Percentiles rank a stretch among this genome's conserved stretches.
Conservation (phyloP, 225 moss, liverwort and hornwort genomes). For the Polytrichum formosum region DNA sequence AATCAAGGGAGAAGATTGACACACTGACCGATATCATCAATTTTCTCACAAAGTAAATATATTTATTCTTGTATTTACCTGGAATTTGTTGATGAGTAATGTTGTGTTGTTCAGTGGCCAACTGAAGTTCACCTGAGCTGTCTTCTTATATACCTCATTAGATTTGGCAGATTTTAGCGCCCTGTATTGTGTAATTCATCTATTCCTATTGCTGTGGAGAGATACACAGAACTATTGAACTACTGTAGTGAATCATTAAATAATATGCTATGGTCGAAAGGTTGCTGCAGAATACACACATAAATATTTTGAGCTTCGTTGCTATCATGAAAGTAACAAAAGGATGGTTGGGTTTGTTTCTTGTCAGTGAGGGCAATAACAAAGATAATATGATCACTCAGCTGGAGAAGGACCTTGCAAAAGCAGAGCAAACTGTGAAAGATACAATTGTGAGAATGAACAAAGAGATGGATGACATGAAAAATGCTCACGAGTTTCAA, state of each 20-base stretch:
- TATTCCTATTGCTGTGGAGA: too few species aligned
- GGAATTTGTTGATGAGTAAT: too few species aligned
- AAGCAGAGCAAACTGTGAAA: conserved; percentile 26
- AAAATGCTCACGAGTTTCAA: conserved; percentile 59
- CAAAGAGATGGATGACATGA: conserved; percentile 56
- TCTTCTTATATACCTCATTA: too few species aligned
- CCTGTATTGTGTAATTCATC: too few species aligned
- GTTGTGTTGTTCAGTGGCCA: too few species aligned
- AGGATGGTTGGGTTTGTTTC: background rate
- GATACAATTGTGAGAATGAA: conserved; percentile 32
- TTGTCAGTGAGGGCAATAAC: conserved; percentile 44
- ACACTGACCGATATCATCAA: conserved; percentile 34
- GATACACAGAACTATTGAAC: too few species aligned
- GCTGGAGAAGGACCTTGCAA: conserved; percentile 41
- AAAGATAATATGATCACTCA: conserved; percentile 43
- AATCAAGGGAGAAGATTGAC: conserved; percentile 26
- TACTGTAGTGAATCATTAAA: too few species aligned
- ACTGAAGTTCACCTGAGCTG: too few species aligned
- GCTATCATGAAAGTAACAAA: background rate
- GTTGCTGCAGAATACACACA: too few species aligned
- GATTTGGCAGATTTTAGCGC: too few species aligned
- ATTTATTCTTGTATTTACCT: background rate
- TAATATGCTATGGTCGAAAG: too few species aligned
- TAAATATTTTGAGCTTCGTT: background rate
- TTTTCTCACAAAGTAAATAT: conserved; percentile 29